These are phyloP conservation scores for Aspergillus pseudoglaucus DNA, from an alignment of 2,329 filamentous ascomycete species.

Conservation along the genomic window DNA sequence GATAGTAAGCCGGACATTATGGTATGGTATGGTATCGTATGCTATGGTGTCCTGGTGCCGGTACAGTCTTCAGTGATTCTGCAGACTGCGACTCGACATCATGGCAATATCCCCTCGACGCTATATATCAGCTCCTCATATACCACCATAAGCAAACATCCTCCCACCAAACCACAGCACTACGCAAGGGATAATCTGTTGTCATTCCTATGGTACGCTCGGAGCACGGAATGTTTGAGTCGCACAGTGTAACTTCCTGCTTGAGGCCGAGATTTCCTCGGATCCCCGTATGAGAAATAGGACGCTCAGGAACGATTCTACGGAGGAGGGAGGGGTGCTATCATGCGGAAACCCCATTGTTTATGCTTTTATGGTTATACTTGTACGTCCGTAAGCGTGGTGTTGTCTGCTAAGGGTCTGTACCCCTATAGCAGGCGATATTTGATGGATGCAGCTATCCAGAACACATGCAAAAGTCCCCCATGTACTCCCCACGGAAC, in stretches of 20 bases:
- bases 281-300: neutral
- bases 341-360: neutral
- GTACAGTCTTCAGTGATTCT: no score
- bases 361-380: neutral
- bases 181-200: neutral
- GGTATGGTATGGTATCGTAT: neutral
- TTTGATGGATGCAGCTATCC: neutral
- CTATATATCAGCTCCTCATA: no score
- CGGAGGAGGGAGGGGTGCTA: neutral
- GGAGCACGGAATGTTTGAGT: neutral
- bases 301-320: neutral
- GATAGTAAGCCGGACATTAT: neutral
- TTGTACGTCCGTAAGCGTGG: neutral
- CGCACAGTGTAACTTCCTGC: neutral
- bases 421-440: neutral
- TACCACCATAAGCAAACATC: neutral
- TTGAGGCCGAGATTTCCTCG: neutral
- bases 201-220: neutral
- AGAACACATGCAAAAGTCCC: neutral
- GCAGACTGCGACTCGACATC: no score
- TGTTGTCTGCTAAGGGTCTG: neutral
- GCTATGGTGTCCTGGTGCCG: no score
- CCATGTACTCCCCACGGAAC: neutral
- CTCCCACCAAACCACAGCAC: neutral
- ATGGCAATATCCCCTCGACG: no score